Conservation (phyloP, 75 land plant genomes). For the Selaginella moellendorffii region DNA sequence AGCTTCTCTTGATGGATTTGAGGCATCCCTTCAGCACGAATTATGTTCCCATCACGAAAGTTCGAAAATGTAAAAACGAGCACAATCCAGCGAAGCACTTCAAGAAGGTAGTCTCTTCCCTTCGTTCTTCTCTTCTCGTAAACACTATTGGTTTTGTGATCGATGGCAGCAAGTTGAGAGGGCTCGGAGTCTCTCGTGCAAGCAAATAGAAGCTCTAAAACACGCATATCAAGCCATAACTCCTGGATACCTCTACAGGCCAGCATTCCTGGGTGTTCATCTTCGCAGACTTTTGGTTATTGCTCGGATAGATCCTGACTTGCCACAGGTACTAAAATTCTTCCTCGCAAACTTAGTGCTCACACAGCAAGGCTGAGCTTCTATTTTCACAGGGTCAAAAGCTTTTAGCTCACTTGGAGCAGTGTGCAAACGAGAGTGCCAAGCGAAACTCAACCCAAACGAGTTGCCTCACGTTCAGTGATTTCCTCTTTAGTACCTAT, state of each 20-base stretch:
- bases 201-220: constrained; percentile 5
- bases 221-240: constrained; percentile 11
- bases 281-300: constrained; percentile 9
- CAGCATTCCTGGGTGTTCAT: neutral
- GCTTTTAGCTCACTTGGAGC: neutral
- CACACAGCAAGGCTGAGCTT: too few relatives aligned
- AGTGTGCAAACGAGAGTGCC: neutral
- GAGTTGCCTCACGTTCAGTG: neutral
- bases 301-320: constrained; percentile 14
- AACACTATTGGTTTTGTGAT: neutral
- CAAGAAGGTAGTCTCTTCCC: neutral
- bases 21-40: neutral
- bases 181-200: neutral
- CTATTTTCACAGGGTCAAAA: neutral
- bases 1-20: neutral
- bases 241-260: neutral
- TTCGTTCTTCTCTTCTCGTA: neutral
- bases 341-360: too few relatives aligned
- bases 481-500: neutral
- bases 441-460: neutral
- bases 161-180: constrained; percentile 12
- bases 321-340: constrained; percentile 14
- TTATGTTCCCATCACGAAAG: neutral
- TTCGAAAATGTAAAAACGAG: neutral
- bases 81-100: neutral